A percentile compares a stretch with the other conserved stretches of the same genome.
These are phyloP conservation scores for Ascochyta fabae DNA, from an alignment of 2,329 filamentous ascomycete species.

Conservation along the genomic window DNA sequence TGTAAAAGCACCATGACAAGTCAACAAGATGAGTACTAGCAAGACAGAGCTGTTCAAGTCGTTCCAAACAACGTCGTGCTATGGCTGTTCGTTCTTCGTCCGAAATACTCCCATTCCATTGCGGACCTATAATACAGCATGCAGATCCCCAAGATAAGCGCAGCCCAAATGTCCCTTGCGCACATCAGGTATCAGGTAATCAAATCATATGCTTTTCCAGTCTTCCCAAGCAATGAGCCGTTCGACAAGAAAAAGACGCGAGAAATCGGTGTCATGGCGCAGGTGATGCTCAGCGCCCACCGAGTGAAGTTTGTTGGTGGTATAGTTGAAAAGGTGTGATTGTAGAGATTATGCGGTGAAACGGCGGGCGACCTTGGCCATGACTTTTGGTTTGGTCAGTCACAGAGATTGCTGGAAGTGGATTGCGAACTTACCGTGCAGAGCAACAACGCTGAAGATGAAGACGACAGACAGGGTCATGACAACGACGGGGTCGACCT, in stretches of 20 bases:
- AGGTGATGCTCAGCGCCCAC: constrained; percentile 4
- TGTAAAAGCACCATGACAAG: neutral
- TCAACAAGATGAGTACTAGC: neutral
- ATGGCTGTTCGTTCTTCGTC: neutral
- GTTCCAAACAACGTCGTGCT: neutral
- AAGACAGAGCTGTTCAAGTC: neutral
- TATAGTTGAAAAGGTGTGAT: constrained; percentile 13
- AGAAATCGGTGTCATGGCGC: constrained; percentile 9
- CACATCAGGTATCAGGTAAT: constrained; percentile 19
- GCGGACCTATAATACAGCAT: constrained; percentile 45
- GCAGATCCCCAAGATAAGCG: constrained; percentile 22
- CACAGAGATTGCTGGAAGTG: neutral
- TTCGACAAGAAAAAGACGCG: constrained; percentile 16
- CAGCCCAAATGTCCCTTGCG: constrained; percentile 20
- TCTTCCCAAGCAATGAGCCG: constrained; percentile 26
- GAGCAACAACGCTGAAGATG: constrained; percentile 96
- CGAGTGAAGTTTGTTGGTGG: constrained; percentile 9
- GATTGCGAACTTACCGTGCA: constrained; percentile 76
- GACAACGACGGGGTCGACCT: constrained; percentile 97
- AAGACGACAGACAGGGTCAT: constrained; percentile 96
- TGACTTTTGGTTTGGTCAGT: constrained; percentile 65
- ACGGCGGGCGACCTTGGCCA: constrained; percentile 91
- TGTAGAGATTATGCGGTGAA: constrained; percentile 65
- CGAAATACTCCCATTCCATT: constrained; percentile 31
- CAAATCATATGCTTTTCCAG: constrained; percentile 34